These are phyloP conservation scores for Nitzschia putrida DNA, from an alignment of 108 stramenopile species.

Conservation along the genomic window DNA sequence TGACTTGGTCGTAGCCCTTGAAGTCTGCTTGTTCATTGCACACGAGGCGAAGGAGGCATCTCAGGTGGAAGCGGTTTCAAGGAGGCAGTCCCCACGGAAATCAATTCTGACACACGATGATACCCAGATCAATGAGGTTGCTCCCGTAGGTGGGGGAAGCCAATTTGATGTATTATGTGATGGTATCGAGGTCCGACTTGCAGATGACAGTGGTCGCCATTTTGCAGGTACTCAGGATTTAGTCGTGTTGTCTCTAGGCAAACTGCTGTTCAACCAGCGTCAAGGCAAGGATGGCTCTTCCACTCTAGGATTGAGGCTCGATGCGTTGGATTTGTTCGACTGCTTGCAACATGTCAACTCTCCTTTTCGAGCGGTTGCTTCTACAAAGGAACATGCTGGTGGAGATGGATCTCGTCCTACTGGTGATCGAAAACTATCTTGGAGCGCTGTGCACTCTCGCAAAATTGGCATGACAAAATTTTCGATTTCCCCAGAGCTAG, in stretches of 20 bases:
- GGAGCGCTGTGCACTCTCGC: constrained; percentile 9
- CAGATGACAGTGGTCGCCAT: constrained; percentile 71
- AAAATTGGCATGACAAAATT: constrained; percentile 2
- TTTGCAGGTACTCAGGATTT: constrained; percentile 66
- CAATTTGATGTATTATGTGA: constrained; percentile 19
- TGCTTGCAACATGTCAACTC: constrained; percentile 54
- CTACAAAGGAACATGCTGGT: constrained; percentile 16
- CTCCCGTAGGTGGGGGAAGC: background rate
- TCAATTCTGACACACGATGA: background rate
- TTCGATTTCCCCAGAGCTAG: constrained; percentile 3
- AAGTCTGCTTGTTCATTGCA: constrained; percentile 46
- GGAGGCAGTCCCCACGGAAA: no score
- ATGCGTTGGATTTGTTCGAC: constrained; percentile 55
- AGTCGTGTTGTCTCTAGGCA: constrained; percentile 39
- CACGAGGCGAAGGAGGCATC: constrained; percentile 16
- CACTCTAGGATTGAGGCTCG: constrained; percentile 23
- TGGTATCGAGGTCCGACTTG: constrained; percentile 55
- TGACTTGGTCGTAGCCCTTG: constrained; percentile 57
- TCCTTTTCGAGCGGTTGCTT: constrained; percentile 56
- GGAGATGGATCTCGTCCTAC: constrained; percentile 11
- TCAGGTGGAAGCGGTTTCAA: background rate
- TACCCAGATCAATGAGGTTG: background rate
- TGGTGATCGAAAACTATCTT: constrained; percentile 3
- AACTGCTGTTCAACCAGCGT: constrained; percentile 29
- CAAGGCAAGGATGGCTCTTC: constrained; percentile 10